phyloP scores from a whole-genome alignment of 108 stramenopile genomes.

The Pseudonitzschia multiseries region DNA sequence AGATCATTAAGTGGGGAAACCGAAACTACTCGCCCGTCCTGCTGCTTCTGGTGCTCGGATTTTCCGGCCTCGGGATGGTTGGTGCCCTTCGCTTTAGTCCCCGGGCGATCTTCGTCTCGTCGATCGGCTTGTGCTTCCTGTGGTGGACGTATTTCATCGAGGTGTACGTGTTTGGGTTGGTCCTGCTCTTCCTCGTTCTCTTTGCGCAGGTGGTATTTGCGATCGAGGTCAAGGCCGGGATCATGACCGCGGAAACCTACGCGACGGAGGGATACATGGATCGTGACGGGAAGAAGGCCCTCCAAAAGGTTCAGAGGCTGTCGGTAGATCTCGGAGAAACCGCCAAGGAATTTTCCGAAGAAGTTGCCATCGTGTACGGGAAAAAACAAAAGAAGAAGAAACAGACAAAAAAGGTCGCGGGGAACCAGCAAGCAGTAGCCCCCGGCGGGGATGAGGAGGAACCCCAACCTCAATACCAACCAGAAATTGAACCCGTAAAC shows the following conservation, averaged over 20 bases:
- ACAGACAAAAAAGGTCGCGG: too few relatives aligned
- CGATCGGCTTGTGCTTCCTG: neutral
- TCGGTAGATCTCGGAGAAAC: constrained; percentile 12
- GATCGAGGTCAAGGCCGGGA: neutral
- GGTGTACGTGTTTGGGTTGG: neutral
- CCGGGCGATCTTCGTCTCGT: neutral
- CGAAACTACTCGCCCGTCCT: constrained; percentile 12
- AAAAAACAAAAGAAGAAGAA: neutral
- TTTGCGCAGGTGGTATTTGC: neutral
- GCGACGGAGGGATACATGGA: constrained; percentile 7
- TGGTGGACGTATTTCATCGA: neutral
- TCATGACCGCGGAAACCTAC: constrained; percentile 12
- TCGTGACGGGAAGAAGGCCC: neutral
- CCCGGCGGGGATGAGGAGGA: too few relatives aligned
- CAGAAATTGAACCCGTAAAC: too few relatives aligned
- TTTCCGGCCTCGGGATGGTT: neutral
- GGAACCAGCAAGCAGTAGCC: too few relatives aligned
- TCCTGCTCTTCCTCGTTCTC: neutral
- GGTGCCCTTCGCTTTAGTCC: neutral
- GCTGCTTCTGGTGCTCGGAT: neutral
- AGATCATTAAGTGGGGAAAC: neutral
- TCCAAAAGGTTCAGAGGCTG: neutral
- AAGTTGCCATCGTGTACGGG: neutral
- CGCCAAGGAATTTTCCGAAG: neutral
- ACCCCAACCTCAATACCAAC: too few relatives aligned